These are phyloP conservation scores for Botrytis deweyae DNA, from an alignment of 2,329 filamentous ascomycete species.

Conservation along the genomic window DNA sequence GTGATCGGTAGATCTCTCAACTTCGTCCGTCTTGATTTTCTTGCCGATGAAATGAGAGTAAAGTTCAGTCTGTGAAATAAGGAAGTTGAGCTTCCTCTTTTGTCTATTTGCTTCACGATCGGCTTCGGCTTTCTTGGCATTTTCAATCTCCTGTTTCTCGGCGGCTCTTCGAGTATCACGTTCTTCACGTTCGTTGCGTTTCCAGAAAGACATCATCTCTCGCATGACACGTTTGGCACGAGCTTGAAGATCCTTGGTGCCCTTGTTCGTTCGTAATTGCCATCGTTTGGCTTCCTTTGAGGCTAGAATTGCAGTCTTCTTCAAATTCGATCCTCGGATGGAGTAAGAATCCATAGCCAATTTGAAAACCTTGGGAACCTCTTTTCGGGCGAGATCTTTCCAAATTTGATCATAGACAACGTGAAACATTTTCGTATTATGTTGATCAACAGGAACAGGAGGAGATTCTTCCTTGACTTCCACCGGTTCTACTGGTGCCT, in stretches of 20 bases:
- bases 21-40: slow-evolving; percentile 97
- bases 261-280: slow-evolving; percentile 98
- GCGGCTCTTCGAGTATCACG: slow-evolving; percentile 91
- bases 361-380: slow-evolving; percentile 88
- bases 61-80: slow-evolving; percentile 97
- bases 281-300: slow-evolving; percentile 97
- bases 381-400: slow-evolving; percentile 90
- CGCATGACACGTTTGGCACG: slow-evolving; percentile 97
- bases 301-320: slow-evolving; percentile 94
- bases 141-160: slow-evolving; percentile 93
- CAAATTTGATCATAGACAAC: slow-evolving; percentile 98
- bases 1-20: slow-evolving; percentile 85
- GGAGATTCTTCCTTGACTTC: slow-evolving; percentile 46
- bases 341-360: slow-evolving; percentile 82
- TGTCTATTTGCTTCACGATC: slow-evolving; percentile 96
- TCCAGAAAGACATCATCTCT: slow-evolving; percentile 99
- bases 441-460: slow-evolving; percentile 44
- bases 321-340: slow-evolving; percentile 90
- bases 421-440: slow-evolving; percentile 89
- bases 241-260: slow-evolving; percentile 94
- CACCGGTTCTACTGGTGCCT: slow-evolving; percentile 34
- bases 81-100: slow-evolving; percentile 98
- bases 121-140: slow-evolving; percentile 93
- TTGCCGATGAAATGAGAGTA: slow-evolving; percentile 99
- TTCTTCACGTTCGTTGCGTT: slow-evolving; percentile 96